Percentiles rank a stretch among this genome's conserved stretches.
These are phyloP conservation scores for Tanozyma kutaoensis DNA, from an alignment of 805 yeast genomes.

Conservation along the genomic window DNA sequence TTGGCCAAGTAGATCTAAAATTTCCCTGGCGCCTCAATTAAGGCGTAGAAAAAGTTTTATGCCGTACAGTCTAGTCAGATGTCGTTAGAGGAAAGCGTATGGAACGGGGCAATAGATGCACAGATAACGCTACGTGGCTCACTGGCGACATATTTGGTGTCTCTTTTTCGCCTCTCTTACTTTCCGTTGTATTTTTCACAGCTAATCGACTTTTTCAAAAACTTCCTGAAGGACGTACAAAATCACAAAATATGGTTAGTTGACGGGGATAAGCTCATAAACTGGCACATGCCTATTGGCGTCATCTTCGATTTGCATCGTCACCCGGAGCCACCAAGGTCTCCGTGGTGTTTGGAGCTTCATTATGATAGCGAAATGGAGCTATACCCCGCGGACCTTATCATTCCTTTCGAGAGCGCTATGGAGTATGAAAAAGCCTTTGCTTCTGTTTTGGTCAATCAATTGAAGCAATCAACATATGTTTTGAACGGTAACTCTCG, in stretches of 20 bases:
- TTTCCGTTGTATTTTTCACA: constrained; percentile 28
- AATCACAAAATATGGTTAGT: constrained; percentile 44
- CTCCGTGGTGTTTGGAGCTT: constrained; percentile 25
- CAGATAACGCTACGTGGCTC: too few species aligned
- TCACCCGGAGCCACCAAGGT: constrained; percentile 30
- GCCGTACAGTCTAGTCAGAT: too few species aligned
- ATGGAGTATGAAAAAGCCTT: constrained; percentile 17
- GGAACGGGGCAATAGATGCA: too few species aligned
- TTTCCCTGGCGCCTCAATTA: too few species aligned
- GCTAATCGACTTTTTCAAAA: constrained; percentile 25
- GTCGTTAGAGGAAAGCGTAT: too few species aligned
- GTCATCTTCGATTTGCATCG: constrained; percentile 44
- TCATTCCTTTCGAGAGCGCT: constrained; percentile 15
- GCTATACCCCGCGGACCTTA: constrained; percentile 14
- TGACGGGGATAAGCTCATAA: constrained; percentile 46
- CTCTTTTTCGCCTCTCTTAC: constrained; percentile 34
- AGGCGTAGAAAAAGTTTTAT: too few species aligned
- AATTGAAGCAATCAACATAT: constrained; percentile 70
- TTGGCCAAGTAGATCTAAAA: constrained; percentile 66
- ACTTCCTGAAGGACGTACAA: constrained; percentile 5
- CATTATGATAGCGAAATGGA: constrained; percentile 2
- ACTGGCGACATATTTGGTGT: constrained; percentile 9
- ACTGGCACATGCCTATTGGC: constrained; percentile 74
- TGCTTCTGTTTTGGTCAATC: constrained; percentile 55
- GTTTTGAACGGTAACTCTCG: constrained; percentile 69